Base-by-base conservation (phyloP, 139 green algal species). In the Coccomyxa sp. region DNA sequence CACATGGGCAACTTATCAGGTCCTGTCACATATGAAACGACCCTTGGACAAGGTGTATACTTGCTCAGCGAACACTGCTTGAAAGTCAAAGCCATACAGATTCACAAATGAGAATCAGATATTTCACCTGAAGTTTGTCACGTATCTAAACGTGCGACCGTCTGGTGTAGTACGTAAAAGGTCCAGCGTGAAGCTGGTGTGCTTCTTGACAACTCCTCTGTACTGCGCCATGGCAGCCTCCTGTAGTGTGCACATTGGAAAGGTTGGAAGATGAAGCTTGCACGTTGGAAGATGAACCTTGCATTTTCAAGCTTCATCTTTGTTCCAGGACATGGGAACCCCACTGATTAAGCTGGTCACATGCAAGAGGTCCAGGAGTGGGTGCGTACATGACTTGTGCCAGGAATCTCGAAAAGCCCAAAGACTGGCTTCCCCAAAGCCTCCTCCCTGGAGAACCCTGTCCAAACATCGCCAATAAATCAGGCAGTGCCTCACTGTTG, bases 151-250 rank as follows among this genome's bases (percentile, higher is more conserved):
- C 4, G 63, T 71, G 63, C 63, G 18, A 25, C 63, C 63, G 21
- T 71, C 63, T 25, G 66, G 66, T 17, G 38, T 74, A 38, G 30
- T 25, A 30, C 81, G 68, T 23, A 71, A 66, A 21, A 84, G 32
- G 38, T 84, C 67, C 23, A 84, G 23, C 1, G 81, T 84, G 38
- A 84, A 84, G 81, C 58, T 67, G 0, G 75, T 57, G 27, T 63
- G 67, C 81, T 84, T 79, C 16, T 63, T 32, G 13, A 84, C 76
- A 13, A 66, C 67, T 18, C 31, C 45, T 45, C 75, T 67, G 16
- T 79, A 84, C 31, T 79, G 27, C 27, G 23, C 23, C 32, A 79
- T 23, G 13, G 76, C 81, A 67, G 74, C 67, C 15, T 60, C 81
- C 81, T 84, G 67, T 67, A 79, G 10, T 21, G 11, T 13, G 15